Evolutionary conservation across 768 basidiomycete genomes (phyloP).

Genomic region (Grammothele lineata): DNA sequence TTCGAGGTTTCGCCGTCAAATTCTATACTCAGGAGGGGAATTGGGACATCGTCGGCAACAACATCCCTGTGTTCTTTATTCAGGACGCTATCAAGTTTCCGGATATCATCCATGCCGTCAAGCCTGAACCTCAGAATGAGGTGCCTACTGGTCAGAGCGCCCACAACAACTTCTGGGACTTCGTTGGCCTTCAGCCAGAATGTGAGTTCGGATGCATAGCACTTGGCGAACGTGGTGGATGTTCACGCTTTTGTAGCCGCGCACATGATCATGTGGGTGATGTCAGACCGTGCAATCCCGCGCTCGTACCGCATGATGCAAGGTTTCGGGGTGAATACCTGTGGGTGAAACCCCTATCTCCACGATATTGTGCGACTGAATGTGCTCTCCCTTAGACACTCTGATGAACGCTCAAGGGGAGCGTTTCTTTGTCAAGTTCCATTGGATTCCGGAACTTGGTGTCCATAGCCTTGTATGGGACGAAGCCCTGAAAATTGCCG

Average conservation of each 20-base stretch:
- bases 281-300: slow-evolving; percentile 84
- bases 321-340: slow-evolving; percentile 87
- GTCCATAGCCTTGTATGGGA: slow-evolving; percentile 87
- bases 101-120: slow-evolving; percentile 80
- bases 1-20: slow-evolving; percentile 81
- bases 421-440: slow-evolving; percentile 84
- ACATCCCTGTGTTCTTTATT: slow-evolving; percentile 81
- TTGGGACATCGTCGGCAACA: slow-evolving; percentile 84
- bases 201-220: slow-evolving; percentile 32
- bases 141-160: slow-evolving; percentile 63
- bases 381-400: slow-evolving; percentile 28
- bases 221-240: no score
- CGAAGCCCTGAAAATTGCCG: slow-evolving; percentile 77
- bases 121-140: slow-evolving; percentile 84
- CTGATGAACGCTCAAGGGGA: slow-evolving; percentile 64
- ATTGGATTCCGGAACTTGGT: slow-evolving; percentile 77
- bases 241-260: slow-evolving; percentile 34
- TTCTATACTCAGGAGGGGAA: slow-evolving; percentile 85
- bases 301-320: slow-evolving; percentile 88
- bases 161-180: slow-evolving; percentile 91
- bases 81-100: slow-evolving; percentile 83
- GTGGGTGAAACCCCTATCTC: slow-evolving; percentile 13
- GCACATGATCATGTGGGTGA: slow-evolving; percentile 79
- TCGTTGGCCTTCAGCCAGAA: slow-evolving; percentile 66
- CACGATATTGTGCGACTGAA: neutral